These are phyloP conservation scores for Ananas comosus DNA, from an alignment of 176 grass and related monocot species.

Conservation along the genomic window DNA sequence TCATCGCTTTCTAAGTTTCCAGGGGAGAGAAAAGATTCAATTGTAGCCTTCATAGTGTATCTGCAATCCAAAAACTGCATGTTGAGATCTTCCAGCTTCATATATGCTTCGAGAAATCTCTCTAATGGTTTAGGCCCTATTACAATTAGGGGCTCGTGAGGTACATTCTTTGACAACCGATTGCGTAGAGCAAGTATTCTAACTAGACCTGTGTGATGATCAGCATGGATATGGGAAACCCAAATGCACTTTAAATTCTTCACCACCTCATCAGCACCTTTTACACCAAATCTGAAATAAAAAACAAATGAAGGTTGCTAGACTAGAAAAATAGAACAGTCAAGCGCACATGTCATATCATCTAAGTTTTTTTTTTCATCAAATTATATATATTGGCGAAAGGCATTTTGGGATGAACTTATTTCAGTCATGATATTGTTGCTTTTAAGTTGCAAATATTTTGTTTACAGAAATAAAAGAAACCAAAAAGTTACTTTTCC, in stretches of 20 bases:
- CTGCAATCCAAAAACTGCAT: constrained; percentile 97
- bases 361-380: too few relatives aligned
- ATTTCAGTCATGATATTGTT: too few relatives aligned
- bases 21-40: constrained; percentile 27
- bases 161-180: constrained; percentile 42
- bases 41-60: constrained; percentile 53
- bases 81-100: constrained; percentile 80
- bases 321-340: too few relatives aligned
- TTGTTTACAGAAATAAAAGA: too few relatives aligned
- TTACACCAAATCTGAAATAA: constrained; percentile 63
- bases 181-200: constrained; percentile 78
- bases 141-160: constrained; percentile 69
- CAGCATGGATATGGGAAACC: constrained; percentile 97
- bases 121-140: constrained; percentile 83
- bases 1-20: background rate
- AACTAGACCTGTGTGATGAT: constrained; percentile 84
- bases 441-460: too few relatives aligned
- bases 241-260: constrained; percentile 75
- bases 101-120: constrained; percentile 96
- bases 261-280: constrained; percentile 62
- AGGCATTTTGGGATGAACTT: too few relatives aligned
- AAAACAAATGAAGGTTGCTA: background rate
- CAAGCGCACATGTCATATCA: too few relatives aligned
- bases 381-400: too few relatives aligned
- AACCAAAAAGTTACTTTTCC: background rate